Percentiles rank a stretch among this genome's conserved stretches.
phyloP scores from a whole-genome alignment of 2,329 filamentous ascomycete species.

The Dothiorella sarmentorum region DNA sequence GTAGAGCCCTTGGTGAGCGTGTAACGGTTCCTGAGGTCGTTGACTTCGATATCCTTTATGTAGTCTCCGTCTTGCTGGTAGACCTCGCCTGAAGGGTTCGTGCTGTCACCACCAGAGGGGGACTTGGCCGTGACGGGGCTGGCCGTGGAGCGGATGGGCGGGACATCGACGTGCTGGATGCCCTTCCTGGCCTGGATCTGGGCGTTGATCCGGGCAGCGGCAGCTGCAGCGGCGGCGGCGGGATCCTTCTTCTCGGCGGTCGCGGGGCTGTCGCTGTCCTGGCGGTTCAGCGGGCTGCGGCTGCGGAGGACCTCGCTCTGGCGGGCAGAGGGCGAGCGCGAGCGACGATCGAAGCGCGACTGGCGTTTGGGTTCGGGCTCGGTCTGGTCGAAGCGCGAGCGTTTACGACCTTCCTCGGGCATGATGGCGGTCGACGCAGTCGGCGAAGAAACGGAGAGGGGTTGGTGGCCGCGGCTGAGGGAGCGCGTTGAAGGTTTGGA shows the following conservation, averaged over 20 bases:
- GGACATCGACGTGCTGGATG: conserved; percentile 85
- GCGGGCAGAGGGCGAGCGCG: conserved; percentile 69
- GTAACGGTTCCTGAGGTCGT: conserved; percentile 94
- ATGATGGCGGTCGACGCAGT: conserved; percentile 43
- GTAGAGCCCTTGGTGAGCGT: conserved; percentile 94
- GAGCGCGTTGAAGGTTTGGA: not conserved
- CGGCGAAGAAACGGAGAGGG: not conserved
- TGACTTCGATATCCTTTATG: conserved; percentile 98
- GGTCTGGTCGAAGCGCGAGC: conserved; percentile 91
- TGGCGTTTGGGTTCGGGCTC: conserved; percentile 68
- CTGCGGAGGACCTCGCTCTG: conserved; percentile 69
- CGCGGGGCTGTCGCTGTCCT: conserved; percentile 46
- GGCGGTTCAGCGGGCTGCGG: conserved; percentile 70
- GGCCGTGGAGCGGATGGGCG: conserved; percentile 63
- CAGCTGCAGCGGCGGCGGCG: conserved; percentile 78
- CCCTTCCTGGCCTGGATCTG: conserved; percentile 65
- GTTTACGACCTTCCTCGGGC: conserved; percentile 80
- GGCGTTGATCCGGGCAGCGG: conserved; percentile 53
- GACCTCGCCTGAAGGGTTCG: conserved; percentile 64
- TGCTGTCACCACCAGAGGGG: conserved; percentile 51
- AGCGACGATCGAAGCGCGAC: conserved; percentile 88
- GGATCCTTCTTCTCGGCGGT: conserved; percentile 58
- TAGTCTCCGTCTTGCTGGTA: conserved; percentile 96
- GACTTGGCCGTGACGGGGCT: conserved; percentile 55
- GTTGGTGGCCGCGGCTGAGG: not conserved